Conservation (phyloP, 306 rosid genomes). For the Vigna reflexopilosa region DNA sequence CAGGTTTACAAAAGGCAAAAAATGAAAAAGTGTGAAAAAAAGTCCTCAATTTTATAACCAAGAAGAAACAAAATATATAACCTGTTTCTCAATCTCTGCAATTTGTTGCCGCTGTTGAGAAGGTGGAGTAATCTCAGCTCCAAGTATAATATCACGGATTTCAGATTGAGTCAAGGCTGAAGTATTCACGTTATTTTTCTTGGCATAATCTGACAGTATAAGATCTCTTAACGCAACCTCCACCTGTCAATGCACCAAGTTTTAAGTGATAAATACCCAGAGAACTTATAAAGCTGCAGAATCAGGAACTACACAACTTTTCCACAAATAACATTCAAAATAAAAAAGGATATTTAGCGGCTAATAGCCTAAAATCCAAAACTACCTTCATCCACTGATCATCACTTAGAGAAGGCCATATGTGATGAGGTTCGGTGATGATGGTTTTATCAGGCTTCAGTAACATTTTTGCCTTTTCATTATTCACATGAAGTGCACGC, state of each 20-base stretch:
- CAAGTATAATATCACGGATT: constrained; percentile 98
- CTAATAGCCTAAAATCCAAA: neutral
- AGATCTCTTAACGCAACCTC: constrained; percentile 99
- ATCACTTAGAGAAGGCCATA: constrained; percentile 97
- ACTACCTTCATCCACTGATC: constrained; percentile 99
- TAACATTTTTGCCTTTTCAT: constrained; percentile 98
- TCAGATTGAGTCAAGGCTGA: constrained; percentile 97
- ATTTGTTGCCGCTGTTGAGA: constrained; percentile 99
- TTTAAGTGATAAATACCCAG: constrained; percentile 19
- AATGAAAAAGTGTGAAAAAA: neutral
- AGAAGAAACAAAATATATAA: constrained; percentile 31
- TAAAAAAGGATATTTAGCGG: neutral
- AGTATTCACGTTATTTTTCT: constrained; percentile 98
- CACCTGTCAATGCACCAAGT: constrained; percentile 64
- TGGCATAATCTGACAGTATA: constrained; percentile 95
- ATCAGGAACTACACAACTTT: neutral
- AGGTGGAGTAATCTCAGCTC: constrained; percentile 99
- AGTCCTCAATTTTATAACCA: neutral
- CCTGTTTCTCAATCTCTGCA: constrained; percentile 99
- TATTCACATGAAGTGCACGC: constrained; percentile 96
- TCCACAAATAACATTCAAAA: neutral
- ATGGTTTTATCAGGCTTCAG: constrained; percentile 96
- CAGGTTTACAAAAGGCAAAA: neutral
- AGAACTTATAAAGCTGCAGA: constrained; percentile 16
- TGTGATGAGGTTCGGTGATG: constrained; percentile 96